Evolutionary conservation across 1,284 basidiomycete genomes (phyloP).

Genomic region (Bjerkandera adusta): DNA sequence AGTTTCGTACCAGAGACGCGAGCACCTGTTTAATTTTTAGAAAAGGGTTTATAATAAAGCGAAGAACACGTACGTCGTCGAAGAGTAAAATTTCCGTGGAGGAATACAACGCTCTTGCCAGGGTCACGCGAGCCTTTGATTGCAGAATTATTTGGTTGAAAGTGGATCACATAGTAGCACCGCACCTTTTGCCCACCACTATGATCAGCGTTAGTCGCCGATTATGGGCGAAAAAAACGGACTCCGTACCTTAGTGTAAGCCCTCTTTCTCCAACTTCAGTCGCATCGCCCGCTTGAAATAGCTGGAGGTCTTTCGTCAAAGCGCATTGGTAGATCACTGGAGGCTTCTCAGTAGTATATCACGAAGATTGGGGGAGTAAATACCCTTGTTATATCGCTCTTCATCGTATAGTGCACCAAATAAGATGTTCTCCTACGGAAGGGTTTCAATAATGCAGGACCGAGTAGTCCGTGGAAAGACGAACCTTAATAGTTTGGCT

Average conservation of each 20-base stretch:
- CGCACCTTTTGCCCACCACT: conserved; percentile 64
- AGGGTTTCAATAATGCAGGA: neutral
- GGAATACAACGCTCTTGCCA: conserved; percentile 67
- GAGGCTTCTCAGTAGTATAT: no score
- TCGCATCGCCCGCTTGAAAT: conserved; percentile 72
- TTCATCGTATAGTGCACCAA: conserved; percentile 41
- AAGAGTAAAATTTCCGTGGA: conserved; percentile 55
- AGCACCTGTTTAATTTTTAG: conserved; percentile 31
- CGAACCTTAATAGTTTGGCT: conserved; percentile 45
- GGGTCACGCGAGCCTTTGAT: conserved; percentile 55
- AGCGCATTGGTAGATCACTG: conserved; percentile 64
- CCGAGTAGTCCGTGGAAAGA: neutral
- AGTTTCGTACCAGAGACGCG: conserved; percentile 41
- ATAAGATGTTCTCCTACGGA: conserved; percentile 41
- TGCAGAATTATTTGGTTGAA: no score
- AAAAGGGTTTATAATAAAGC: neutral
- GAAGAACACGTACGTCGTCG: conserved; percentile 44
- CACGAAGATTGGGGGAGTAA: neutral
- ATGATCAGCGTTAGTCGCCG: conserved; percentile 13
- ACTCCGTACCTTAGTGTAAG: conserved; percentile 44
- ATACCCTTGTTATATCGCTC: conserved; percentile 39
- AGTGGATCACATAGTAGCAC: no score
- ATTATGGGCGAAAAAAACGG: neutral
- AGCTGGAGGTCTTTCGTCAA: conserved; percentile 61
- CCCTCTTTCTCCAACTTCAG: conserved; percentile 70